Conservation (phyloP, 148 eudicot species). For the Camellia sinensis region DNA sequence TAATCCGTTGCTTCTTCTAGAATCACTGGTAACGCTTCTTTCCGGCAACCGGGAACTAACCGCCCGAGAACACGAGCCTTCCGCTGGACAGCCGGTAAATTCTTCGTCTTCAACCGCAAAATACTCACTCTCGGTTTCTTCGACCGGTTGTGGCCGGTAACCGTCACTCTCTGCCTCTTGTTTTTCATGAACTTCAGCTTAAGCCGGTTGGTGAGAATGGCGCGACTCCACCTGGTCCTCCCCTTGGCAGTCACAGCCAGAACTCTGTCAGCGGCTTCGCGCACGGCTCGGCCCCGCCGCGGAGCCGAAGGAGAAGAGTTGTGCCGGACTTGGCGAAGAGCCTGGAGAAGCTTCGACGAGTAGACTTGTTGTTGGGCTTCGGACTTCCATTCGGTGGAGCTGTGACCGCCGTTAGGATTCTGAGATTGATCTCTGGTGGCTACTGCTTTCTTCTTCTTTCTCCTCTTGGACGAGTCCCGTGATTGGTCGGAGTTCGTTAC, state of each 20-base stretch:
- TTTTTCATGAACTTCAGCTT: constrained; percentile 58
- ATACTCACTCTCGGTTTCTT: constrained; percentile 34
- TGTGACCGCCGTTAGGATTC: constrained; percentile 13
- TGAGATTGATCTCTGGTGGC: constrained; percentile 7
- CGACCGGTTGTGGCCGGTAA: constrained; percentile 29
- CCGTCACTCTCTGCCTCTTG: constrained; percentile 31
- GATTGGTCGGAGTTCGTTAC: constrained; percentile 41
- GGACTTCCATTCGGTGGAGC: constrained; percentile 57
- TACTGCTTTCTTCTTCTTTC: constrained; percentile 41
- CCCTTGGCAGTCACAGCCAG: constrained; percentile 78
- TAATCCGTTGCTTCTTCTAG: constrained; percentile 84
- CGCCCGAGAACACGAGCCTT: constrained; percentile 51
- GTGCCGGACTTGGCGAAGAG: constrained; percentile 60
- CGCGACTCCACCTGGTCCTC: constrained; percentile 82
- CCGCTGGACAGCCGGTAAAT: constrained; percentile 59
- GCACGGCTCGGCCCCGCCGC: constrained; percentile 49
- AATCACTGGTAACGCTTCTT: constrained; percentile 66
- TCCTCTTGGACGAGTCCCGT: constrained; percentile 39
- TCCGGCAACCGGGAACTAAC: constrained; percentile 86
- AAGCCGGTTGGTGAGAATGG: constrained; percentile 60
- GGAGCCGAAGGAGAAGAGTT: constrained; percentile 34
- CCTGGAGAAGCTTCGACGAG: constrained; percentile 60
- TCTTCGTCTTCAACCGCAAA: constrained; percentile 45
- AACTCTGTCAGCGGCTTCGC: constrained; percentile 66
- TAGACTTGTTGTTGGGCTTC: constrained; percentile 66